Percentiles rank a stretch among this genome's conserved stretches.
Evolutionary conservation across 2,329 filamentous ascomycete genomes (phyloP).

Genomic region (Colletotrichum gigasporum): DNA sequence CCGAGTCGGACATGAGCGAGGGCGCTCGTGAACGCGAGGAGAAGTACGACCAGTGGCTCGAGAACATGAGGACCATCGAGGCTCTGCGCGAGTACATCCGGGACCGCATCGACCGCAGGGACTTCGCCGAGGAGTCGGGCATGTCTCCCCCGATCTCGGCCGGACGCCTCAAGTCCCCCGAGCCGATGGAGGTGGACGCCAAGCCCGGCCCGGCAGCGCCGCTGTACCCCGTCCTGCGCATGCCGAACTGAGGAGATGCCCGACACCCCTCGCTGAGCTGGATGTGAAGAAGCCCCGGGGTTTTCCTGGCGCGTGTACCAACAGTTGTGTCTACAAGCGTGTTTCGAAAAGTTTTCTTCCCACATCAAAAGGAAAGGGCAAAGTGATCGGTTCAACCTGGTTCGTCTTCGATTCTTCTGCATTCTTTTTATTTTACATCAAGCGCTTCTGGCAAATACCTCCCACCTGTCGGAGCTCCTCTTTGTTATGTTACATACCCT

Average conservation of each 20-base stretch:
- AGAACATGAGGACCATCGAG: constrained; percentile 73
- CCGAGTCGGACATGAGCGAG: constrained; percentile 61
- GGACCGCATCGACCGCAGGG: constrained; percentile 63
- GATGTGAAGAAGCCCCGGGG: background rate
- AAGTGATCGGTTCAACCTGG: constrained; percentile 27
- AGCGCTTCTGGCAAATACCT: constrained; percentile 23
- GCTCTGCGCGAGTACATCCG: constrained; percentile 67
- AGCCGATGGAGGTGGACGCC: constrained; percentile 33
- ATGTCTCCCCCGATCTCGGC: background rate
- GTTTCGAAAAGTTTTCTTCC: constrained; percentile 19
- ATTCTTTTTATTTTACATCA: constrained; percentile 13
- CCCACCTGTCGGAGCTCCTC: constrained; percentile 22
- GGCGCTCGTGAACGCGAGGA: constrained; percentile 67
- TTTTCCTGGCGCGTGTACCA: constrained; percentile 18
- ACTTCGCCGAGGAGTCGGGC: constrained; percentile 55
- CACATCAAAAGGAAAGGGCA: constrained; percentile 7
- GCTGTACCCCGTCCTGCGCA: constrained; percentile 52
- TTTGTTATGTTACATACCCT: constrained; percentile 31
- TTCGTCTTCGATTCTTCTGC: constrained; percentile 30
- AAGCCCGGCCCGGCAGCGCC: constrained; percentile 29
- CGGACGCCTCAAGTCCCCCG: constrained; percentile 37
- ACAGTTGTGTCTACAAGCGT: constrained; percentile 28
- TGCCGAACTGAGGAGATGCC: constrained; percentile 43
- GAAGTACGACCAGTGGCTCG: constrained; percentile 71
- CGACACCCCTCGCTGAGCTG: background rate